A percentile compares a stretch with the other conserved stretches of the same genome.
phyloP scores from a whole-genome alignment of 2,329 filamentous ascomycete species.

The Triangularia verruculosa region DNA sequence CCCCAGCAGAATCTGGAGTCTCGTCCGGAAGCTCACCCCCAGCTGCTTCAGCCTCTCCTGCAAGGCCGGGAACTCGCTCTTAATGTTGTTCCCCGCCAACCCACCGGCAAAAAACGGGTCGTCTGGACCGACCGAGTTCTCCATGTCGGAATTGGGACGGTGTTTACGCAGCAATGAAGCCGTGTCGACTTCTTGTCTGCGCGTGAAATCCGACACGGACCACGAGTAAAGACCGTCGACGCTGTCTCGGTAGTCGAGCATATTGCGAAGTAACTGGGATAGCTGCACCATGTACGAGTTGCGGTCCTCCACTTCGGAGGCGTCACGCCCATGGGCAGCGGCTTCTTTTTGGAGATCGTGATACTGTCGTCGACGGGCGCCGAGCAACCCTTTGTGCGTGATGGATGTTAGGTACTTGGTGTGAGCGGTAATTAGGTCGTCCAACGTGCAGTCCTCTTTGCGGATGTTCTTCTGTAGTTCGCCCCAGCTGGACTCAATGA shows the following conservation, averaged over 20 bases:
- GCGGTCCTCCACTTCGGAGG: slow-evolving; percentile 57
- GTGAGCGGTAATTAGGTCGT: slow-evolving; percentile 92
- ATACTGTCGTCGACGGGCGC: slow-evolving; percentile 56
- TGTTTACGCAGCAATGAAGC: slow-evolving; percentile 63
- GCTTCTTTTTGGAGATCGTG: slow-evolving; percentile 35
- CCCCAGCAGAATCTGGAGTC: slow-evolving; percentile 78
- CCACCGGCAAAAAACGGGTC: slow-evolving; percentile 19
- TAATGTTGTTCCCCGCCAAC: slow-evolving; percentile 19
- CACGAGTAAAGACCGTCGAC: slow-evolving; percentile 94
- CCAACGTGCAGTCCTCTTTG: slow-evolving; percentile 84
- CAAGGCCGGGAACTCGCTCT: slow-evolving; percentile 67
- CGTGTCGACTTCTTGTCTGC: slow-evolving; percentile 80
- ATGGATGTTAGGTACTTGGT: slow-evolving; percentile 88
- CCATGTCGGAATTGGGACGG: slow-evolving; percentile 41
- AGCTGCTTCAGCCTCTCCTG: slow-evolving; percentile 70
- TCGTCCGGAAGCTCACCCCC: slow-evolving; percentile 70
- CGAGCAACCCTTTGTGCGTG: slow-evolving; percentile 91
- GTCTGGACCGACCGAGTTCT: not conserved
- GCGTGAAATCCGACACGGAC: slow-evolving; percentile 90
- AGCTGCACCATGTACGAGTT: slow-evolving; percentile 85
- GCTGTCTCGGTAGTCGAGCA: slow-evolving; percentile 89
- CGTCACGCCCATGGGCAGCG: slow-evolving; percentile 34
- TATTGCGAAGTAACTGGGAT: slow-evolving; percentile 86
- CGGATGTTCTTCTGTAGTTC: slow-evolving; percentile 79
- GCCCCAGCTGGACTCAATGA: slow-evolving; percentile 95